Conservation (phyloP, 768 basidiomycete species). For the Gymnopilus dilepis region DNA sequence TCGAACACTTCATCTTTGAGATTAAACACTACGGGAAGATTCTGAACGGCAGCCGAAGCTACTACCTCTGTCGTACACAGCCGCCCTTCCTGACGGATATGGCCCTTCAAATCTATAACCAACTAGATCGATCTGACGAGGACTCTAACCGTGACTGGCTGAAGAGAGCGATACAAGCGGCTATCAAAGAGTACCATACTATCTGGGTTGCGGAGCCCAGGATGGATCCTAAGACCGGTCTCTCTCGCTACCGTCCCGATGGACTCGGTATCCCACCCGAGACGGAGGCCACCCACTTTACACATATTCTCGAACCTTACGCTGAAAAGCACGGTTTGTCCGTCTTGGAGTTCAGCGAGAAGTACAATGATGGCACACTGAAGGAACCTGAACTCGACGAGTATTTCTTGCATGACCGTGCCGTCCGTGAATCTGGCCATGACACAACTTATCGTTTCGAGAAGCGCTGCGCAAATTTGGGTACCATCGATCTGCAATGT, state of each 20-base stretch:
- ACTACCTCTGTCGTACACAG: slow-evolving; percentile 95
- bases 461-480: slow-evolving; percentile 96
- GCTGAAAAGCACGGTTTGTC: slow-evolving; percentile 92
- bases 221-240: slow-evolving; percentile 91
- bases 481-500: slow-evolving; percentile 94
- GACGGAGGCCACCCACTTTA: slow-evolving; percentile 98
- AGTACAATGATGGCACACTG: slow-evolving; percentile 86
- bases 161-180: slow-evolving; percentile 94
- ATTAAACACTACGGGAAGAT: slow-evolving; percentile 98
- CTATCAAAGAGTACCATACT: slow-evolving; percentile 98
- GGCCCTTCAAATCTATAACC: slow-evolving; percentile 97
- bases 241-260: slow-evolving; percentile 93
- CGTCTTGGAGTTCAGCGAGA: slow-evolving; percentile 95
- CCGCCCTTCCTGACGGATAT: slow-evolving; percentile 99
- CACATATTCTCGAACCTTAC: slow-evolving; percentile 94
- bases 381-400: slow-evolving; percentile 91
- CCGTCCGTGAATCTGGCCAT: slow-evolving; percentile 95
- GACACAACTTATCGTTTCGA: slow-evolving; percentile 98
- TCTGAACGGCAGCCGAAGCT: slow-evolving; percentile 93
- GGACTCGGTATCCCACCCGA: slow-evolving; percentile 97
- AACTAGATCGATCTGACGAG: slow-evolving; percentile 84
- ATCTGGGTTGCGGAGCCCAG: slow-evolving; percentile 96
- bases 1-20: slow-evolving; percentile 99
- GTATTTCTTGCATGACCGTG: slow-evolving; percentile 96
- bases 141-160: slow-evolving; percentile 88